These are phyloP conservation scores for Sporothrix variecibatus DNA, from an alignment of 2,329 filamentous ascomycete genomes.

Conservation along the genomic window DNA sequence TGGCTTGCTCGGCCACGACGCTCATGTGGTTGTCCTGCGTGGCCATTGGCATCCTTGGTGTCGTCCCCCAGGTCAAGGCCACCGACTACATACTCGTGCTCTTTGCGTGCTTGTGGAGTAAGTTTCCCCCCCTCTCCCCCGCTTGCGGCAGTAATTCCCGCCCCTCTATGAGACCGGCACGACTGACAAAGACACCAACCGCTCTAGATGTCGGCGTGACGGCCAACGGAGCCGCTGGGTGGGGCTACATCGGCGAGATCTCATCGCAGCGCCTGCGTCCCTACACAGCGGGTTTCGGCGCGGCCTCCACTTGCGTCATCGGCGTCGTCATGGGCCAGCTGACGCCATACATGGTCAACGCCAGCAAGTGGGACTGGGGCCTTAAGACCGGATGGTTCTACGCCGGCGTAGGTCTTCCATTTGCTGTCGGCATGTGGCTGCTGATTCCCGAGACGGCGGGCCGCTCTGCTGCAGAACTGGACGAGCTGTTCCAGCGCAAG, in stretches of 20 bases:
- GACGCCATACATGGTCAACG: constrained; percentile 40
- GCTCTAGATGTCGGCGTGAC: constrained; percentile 30
- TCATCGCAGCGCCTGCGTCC: constrained; percentile 41
- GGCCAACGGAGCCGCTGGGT: constrained; percentile 36
- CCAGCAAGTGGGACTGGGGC: constrained; percentile 38
- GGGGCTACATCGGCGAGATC: constrained; percentile 40
- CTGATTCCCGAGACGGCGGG: constrained; percentile 26
- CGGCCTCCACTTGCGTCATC: constrained; percentile 35
- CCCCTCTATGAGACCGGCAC: neutral
- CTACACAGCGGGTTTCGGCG: constrained; percentile 38
- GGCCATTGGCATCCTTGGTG: constrained; percentile 32
- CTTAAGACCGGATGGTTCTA: constrained; percentile 40
- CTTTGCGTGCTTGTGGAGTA: constrained; percentile 34
- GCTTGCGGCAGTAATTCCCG: neutral
- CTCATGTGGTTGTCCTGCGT: constrained; percentile 29
- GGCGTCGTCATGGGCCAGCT: constrained; percentile 35
- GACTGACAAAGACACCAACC: neutral
- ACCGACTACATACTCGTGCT: constrained; percentile 31
- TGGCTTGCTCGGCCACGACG: constrained; percentile 26
- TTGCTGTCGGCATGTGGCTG: constrained; percentile 21
- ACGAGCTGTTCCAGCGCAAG: constrained; percentile 37
- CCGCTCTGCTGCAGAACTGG: constrained; percentile 34
- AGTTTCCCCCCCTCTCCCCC: constrained; percentile 19
- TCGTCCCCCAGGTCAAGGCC: constrained; percentile 28
- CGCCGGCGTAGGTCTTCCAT: constrained; percentile 28